Evolutionary conservation across 805 yeast genomes (phyloP).

Genomic region (Nakazawaea molendinolei): DNA sequence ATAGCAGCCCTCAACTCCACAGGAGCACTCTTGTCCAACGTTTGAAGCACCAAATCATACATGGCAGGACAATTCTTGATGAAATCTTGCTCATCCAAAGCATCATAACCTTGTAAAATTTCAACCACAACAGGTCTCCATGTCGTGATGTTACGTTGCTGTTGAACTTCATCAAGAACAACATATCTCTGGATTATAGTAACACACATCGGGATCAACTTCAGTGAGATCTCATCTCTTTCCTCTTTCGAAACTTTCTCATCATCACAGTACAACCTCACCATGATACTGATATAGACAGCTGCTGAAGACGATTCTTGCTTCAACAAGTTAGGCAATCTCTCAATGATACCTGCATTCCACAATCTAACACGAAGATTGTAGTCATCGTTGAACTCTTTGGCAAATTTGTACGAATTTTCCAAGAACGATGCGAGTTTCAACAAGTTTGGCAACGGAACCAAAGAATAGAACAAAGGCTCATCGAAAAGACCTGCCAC

Average conservation of each 20-base stretch:
- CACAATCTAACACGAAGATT: slow-evolving; percentile 82
- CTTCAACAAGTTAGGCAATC: slow-evolving; percentile 82
- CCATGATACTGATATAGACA: slow-evolving; percentile 73
- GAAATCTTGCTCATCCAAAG: slow-evolving; percentile 72
- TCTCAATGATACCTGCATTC: slow-evolving; percentile 88
- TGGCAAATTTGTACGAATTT: slow-evolving; percentile 74
- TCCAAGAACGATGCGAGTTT: slow-evolving; percentile 54
- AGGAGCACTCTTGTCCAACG: slow-evolving; percentile 56
- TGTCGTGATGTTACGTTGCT: slow-evolving; percentile 69
- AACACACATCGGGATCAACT: slow-evolving; percentile 62
- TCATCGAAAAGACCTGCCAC: slow-evolving; percentile 72
- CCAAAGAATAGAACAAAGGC: slow-evolving; percentile 56
- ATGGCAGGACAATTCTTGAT: slow-evolving; percentile 47
- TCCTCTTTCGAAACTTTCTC: slow-evolving; percentile 37
- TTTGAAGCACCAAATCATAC: slow-evolving; percentile 50
- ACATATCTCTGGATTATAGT: slow-evolving; percentile 65
- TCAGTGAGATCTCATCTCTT: slow-evolving; percentile 44
- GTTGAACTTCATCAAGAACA: slow-evolving; percentile 69
- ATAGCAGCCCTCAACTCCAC: slow-evolving; percentile 57
- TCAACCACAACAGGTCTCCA: slow-evolving; percentile 93
- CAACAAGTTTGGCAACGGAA: slow-evolving; percentile 62
- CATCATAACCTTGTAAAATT: slow-evolving; percentile 74
- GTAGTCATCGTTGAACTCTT: slow-evolving; percentile 81
- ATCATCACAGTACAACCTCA: slow-evolving; percentile 69
- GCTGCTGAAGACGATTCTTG: slow-evolving; percentile 92